Percentiles rank a stretch among this genome's conserved stretches.
phyloP scores from a whole-genome alignment of 1,284 basidiomycete genomes.

The Ustilago crameri region DNA sequence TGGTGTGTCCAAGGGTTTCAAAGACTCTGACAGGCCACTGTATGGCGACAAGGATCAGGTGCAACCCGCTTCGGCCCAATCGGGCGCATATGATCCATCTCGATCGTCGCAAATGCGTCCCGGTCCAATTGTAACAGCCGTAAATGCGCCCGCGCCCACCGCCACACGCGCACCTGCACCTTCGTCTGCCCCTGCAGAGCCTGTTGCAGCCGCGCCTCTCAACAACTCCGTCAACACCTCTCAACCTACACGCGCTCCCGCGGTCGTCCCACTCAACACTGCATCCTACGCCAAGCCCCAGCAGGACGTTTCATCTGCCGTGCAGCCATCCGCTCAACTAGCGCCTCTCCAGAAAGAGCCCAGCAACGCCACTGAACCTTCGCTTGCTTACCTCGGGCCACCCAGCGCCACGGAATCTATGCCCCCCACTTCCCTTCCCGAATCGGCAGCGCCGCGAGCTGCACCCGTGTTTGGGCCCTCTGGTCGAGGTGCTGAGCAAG shows the following conservation, averaged over 20 bases:
- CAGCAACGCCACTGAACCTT: slow-evolving; percentile 16
- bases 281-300: not conserved
- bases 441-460: slow-evolving; percentile 10
- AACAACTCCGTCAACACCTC: slow-evolving; percentile 15
- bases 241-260: slow-evolving; percentile 17
- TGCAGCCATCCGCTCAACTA: slow-evolving; percentile 10
- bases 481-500: slow-evolving; percentile 42
- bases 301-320: slow-evolving; percentile 9
- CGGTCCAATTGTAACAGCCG: slow-evolving; percentile 5
- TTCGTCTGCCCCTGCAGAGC: slow-evolving; percentile 16
- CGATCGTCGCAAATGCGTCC: slow-evolving; percentile 13
- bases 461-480: slow-evolving; percentile 40
- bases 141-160: slow-evolving; percentile 8
- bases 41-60: slow-evolving; percentile 6
- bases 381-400: slow-evolving; percentile 30
- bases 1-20: slow-evolving; percentile 26
- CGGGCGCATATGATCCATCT: slow-evolving; percentile 19
- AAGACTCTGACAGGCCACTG: slow-evolving; percentile 23
- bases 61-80: slow-evolving; percentile 18
- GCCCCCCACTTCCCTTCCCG: slow-evolving; percentile 10
- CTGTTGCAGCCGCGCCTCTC: slow-evolving; percentile 9
- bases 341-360: not conserved
- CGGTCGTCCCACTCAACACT: slow-evolving; percentile 7
- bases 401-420: slow-evolving; percentile 12
- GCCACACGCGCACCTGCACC: slow-evolving; percentile 8